A percentile compares a stretch with the other conserved stretches of the same genome.
These are phyloP conservation scores for Penicillium odoratum DNA, from an alignment of 495 filamentous ascomycete genomes.

Conservation along the genomic window DNA sequence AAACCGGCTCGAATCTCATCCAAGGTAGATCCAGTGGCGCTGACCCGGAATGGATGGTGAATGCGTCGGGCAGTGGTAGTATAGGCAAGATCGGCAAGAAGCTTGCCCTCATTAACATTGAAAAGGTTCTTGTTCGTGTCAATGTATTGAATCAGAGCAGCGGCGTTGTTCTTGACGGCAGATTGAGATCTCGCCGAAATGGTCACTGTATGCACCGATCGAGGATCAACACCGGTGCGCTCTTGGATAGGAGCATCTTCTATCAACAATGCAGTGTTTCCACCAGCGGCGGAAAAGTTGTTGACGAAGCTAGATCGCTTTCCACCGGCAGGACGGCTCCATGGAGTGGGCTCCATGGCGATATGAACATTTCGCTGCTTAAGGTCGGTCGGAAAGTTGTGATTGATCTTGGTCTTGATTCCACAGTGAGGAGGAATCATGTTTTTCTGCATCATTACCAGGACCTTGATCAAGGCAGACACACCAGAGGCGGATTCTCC, in stretches of 20 bases:
- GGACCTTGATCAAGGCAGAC: slow-evolving; percentile 76
- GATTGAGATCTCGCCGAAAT: slow-evolving; percentile 55
- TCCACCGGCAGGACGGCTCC: slow-evolving; percentile 60
- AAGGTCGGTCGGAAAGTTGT: slow-evolving; percentile 76
- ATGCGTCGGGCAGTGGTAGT: slow-evolving; percentile 81
- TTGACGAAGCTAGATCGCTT: slow-evolving; percentile 66
- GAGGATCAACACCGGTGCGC: slow-evolving; percentile 50
- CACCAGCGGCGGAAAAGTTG: slow-evolving; percentile 65
- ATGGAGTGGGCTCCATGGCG: slow-evolving; percentile 58
- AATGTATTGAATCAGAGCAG: slow-evolving; percentile 51
- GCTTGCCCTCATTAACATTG: slow-evolving; percentile 39
- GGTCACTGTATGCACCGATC: slow-evolving; percentile 49
- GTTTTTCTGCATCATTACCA: slow-evolving; percentile 85
- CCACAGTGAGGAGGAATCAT: slow-evolving; percentile 82
- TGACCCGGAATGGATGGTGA: slow-evolving; percentile 75
- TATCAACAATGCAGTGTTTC: slow-evolving; percentile 54
- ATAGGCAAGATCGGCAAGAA: slow-evolving; percentile 60
- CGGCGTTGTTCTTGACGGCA: slow-evolving; percentile 56
- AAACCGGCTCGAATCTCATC: slow-evolving; percentile 34
- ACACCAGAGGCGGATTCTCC: slow-evolving; percentile 87
- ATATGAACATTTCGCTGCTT: slow-evolving; percentile 74
- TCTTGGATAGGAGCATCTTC: slow-evolving; percentile 52
- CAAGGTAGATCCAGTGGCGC: slow-evolving; percentile 50
- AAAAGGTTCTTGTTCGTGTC: slow-evolving; percentile 47
- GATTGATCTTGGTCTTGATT: slow-evolving; percentile 82